A percentile compares a stretch with the other conserved stretches of the same genome.
Evolutionary conservation across 2,329 filamentous ascomycete species (phyloP).

Genomic region (Diaporthe sp.): DNA sequence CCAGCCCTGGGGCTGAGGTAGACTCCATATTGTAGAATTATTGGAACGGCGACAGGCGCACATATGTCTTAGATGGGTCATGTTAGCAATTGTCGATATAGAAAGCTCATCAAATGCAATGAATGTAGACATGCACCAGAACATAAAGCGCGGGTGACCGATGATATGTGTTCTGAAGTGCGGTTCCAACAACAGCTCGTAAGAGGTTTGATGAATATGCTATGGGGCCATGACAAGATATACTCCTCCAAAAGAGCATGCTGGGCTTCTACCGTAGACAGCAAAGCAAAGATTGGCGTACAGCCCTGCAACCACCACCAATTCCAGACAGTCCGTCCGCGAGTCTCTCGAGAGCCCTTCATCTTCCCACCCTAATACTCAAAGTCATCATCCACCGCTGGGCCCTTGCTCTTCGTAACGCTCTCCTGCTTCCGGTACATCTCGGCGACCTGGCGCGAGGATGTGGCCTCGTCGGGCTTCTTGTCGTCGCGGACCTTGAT

Average conservation of each 20-base stretch:
- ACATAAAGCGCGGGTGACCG: background rate
- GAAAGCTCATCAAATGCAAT: background rate
- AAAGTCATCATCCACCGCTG: slow-evolving; percentile 94
- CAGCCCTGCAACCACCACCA: background rate
- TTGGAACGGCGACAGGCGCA: background rate
- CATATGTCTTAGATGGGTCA: background rate
- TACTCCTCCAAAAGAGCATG: background rate
- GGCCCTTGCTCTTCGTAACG: slow-evolving; percentile 87
- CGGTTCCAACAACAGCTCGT: background rate
- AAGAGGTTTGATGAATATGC: background rate
- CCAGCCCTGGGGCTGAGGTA: slow-evolving; percentile 43
- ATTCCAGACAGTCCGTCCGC: background rate
- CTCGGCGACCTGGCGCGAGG: slow-evolving; percentile 87
- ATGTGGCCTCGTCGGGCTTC: slow-evolving; percentile 92
- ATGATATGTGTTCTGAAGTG: background rate
- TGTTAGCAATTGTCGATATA: slow-evolving; percentile 8
- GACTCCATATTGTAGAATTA: slow-evolving; percentile 39
- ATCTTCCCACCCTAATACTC: slow-evolving; percentile 77
- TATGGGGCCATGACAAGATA: background rate
- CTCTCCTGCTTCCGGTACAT: slow-evolving; percentile 98
- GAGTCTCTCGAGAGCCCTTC: too few relatives aligned
- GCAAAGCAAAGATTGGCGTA: slow-evolving; percentile 15
- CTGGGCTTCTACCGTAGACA: background rate
- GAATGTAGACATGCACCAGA: background rate
- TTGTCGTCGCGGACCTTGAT: slow-evolving; percentile 95